These are phyloP conservation scores for Fusarium falciforme DNA, from an alignment of 2,329 filamentous ascomycete species.

Conservation along the genomic window DNA sequence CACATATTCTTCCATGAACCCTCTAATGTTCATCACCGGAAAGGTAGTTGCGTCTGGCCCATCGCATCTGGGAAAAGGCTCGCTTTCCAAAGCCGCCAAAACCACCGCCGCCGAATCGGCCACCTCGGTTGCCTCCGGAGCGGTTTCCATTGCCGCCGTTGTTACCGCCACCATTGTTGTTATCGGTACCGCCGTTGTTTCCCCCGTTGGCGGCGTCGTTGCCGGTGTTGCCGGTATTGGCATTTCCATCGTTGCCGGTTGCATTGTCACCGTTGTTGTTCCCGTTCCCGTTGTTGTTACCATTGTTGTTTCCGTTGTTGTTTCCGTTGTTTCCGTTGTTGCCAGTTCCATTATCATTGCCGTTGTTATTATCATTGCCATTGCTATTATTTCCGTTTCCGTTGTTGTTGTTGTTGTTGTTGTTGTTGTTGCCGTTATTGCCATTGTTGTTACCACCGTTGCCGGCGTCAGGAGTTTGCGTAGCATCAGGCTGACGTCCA, in stretches of 20 bases:
- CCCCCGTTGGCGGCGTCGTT: background rate
- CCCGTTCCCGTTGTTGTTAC: background rate
- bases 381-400: background rate
- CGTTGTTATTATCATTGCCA: background rate
- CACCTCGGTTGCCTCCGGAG: background rate
- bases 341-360: slow-evolving; percentile 11
- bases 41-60: background rate
- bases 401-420: background rate
- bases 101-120: background rate
- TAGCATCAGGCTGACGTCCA: slow-evolving; percentile 17
- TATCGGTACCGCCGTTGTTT: background rate
- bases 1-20: background rate
- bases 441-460: slow-evolving; percentile 18
- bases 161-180: background rate
- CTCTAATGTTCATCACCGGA: background rate
- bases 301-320: background rate
- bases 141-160: background rate
- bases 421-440: slow-evolving; percentile 1
- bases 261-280: background rate
- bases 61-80: background rate
- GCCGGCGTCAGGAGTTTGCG: background rate
- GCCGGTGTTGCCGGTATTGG: background rate
- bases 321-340: background rate
- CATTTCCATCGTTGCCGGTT: background rate
- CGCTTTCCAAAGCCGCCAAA: background rate